Evolutionary conservation across 768 basidiomycete genomes (phyloP).

Genomic region (Phlebiopsis gigantea): DNA sequence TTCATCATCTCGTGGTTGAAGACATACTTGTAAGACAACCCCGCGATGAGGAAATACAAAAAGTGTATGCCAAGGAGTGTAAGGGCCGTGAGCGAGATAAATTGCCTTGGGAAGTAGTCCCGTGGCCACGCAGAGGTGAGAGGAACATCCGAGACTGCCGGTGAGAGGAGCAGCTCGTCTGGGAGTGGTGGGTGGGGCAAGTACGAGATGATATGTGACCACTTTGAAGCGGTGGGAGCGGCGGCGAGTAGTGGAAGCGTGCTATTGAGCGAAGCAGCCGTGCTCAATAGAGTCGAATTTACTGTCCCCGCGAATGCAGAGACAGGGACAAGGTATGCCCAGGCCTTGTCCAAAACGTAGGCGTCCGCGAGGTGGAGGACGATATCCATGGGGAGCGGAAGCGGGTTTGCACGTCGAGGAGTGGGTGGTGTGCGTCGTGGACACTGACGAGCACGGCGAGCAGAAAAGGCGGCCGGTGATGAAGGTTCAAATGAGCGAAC

Average conservation of each 20-base stretch:
- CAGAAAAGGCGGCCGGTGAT: not conserved
- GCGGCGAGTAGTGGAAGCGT: constrained; percentile 16
- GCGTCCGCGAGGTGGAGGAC: constrained; percentile 70
- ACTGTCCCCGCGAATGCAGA: constrained; percentile 25
- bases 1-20: constrained; percentile 96
- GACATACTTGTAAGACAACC: constrained; percentile 73
- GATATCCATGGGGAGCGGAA: constrained; percentile 64
- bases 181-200: constrained; percentile 54
- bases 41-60: constrained; percentile 89
- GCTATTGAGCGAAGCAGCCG: constrained; percentile 18
- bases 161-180: constrained; percentile 27
- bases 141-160: constrained; percentile 23
- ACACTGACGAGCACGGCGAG: constrained; percentile 1
- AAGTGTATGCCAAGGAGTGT: constrained; percentile 78
- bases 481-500: not conserved
- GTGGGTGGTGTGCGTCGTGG: constrained; percentile 1
- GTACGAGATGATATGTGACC: constrained; percentile 48
- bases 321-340: constrained; percentile 65
- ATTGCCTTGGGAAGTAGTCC: constrained; percentile 74
- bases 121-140: constrained; percentile 74
- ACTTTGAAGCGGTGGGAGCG: constrained; percentile 32
- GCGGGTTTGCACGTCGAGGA: not conserved
- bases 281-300: constrained; percentile 14
- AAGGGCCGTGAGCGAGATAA: constrained; percentile 62
- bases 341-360: constrained; percentile 71